Percentiles rank a stretch among this genome's conserved stretches.
These are phyloP conservation scores for Botrytis porri DNA, from an alignment of 2,329 filamentous ascomycete genomes.

Conservation along the genomic window DNA sequence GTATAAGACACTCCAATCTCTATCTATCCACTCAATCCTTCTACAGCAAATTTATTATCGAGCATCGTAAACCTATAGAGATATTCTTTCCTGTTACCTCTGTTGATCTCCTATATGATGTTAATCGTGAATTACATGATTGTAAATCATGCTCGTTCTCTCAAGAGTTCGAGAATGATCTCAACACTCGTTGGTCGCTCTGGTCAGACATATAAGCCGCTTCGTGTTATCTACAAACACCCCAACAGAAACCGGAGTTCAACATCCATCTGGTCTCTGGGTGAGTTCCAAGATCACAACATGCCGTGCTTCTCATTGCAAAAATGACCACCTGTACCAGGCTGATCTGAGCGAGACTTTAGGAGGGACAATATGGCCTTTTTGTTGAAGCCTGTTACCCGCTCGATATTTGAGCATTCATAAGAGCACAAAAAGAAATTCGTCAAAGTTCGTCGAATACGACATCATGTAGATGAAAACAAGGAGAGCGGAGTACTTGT, in stretches of 20 bases:
- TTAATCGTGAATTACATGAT: neutral
- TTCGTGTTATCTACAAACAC: neutral
- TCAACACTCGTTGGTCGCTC: neutral
- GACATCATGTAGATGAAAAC: conserved; percentile 11
- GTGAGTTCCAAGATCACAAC: neutral
- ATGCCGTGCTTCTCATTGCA: neutral
- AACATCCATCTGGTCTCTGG: neutral
- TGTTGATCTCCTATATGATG: neutral
- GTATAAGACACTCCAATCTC: neutral
- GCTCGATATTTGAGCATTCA: conserved; percentile 5
- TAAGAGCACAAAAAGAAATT: conserved; percentile 1
- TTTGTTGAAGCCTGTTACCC: conserved; percentile 1
- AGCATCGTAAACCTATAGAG: neutral
- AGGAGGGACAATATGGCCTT: conserved; percentile 3
- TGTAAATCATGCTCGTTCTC: neutral
- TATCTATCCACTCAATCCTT: neutral
- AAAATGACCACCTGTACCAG: neutral
- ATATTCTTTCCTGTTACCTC: neutral
- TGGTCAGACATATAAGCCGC: neutral
- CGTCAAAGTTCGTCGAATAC: neutral
- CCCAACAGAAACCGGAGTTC: neutral
- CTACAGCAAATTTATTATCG: neutral
- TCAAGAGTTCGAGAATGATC: neutral
- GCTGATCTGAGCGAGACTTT: neutral
- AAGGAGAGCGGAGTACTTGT: neutral